Conservation (phyloP, 495 filamentous ascomycete species). For the Usnea hakonensis region DNA sequence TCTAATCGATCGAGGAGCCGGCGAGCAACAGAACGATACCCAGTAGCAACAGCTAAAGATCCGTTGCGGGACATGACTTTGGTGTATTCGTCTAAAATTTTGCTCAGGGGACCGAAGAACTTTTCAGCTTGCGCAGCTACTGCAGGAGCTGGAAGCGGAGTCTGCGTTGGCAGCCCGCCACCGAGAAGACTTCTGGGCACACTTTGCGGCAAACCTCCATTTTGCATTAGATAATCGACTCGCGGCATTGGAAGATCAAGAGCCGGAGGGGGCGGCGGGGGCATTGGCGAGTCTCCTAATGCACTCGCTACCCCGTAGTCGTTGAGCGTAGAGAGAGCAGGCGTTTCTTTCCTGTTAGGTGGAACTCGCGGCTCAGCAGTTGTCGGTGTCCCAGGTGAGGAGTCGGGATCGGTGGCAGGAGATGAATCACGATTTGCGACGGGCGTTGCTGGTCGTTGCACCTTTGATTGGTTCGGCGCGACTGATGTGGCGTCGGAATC, state of each 20-base stretch:
- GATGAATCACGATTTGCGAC: constrained; percentile 13
- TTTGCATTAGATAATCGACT: constrained; percentile 82
- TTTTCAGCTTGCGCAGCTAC: constrained; percentile 48
- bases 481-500: constrained; percentile 54
- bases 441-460: constrained; percentile 35
- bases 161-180: constrained; percentile 33
- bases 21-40: constrained; percentile 89
- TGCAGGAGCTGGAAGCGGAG: constrained; percentile 25
- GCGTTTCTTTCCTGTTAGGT: constrained; percentile 24
- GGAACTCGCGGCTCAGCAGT: constrained; percentile 42
- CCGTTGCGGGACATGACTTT: constrained; percentile 74
- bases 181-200: constrained; percentile 61
- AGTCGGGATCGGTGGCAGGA: constrained; percentile 36
- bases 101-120: constrained; percentile 72
- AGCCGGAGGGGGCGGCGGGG: constrained; percentile 80
- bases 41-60: constrained; percentile 90
- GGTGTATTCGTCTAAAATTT: constrained; percentile 76
- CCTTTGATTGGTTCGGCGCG: not conserved
- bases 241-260: constrained; percentile 62
- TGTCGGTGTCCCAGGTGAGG: constrained; percentile 51
- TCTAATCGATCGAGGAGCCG: constrained; percentile 87
- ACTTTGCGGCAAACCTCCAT: constrained; percentile 65
- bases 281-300: constrained; percentile 40
- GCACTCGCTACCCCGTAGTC: constrained; percentile 15
- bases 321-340: constrained; percentile 13